Base-by-base conservation (phyloP, 805 yeast genomes). In the Zygosaccharomyces bisporus region DNA sequence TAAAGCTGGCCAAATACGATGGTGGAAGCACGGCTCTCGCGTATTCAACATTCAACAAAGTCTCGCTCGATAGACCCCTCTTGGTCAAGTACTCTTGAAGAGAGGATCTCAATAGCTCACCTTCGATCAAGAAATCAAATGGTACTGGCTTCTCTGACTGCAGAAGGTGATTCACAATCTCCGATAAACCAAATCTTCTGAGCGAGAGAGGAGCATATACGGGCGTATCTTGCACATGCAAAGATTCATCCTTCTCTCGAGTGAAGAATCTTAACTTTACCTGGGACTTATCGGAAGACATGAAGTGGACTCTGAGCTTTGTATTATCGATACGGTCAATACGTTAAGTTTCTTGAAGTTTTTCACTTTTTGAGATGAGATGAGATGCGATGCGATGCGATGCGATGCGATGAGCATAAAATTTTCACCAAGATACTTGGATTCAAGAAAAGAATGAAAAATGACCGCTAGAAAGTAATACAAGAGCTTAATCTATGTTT, bases 21-120 rank as follows among this genome's bases (percentile, higher is more conserved):
- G 99, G 99, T 14, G 99, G 99, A 41, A 91, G 75, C 30, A 89
- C 83, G 1, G 96, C 89, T 54, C 95, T 76, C 9, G 96, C 87
- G 69, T 93, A 93, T 61, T 93, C 99, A 37, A 93, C 70, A 21
- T 80, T 80, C 49, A 93, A 64, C 43, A 82, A 78, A 1, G 86
- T 77, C 73, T 93, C 99, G 20, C 81, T 75, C 2, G 96, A 86
- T 31, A 90, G 71, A 6, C 90, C 98, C 51, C 86, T 77, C 40
- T 76, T 69, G 12, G 79, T 73, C 56, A 93, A 70, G 64, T 91
- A 91, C 10, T 85, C 91, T 38, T 86, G 83, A 43, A 93, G 70
- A 1, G 95, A 80, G 1, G 84, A 75, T 55, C 93, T 81, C 46
- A 93, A 69, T 45, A 93, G 70, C 17, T 81, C 81, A 12, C 96